Base-by-base conservation (phyloP, 2,329 filamentous ascomycete genomes). In the Penicillium sp. region DNA sequence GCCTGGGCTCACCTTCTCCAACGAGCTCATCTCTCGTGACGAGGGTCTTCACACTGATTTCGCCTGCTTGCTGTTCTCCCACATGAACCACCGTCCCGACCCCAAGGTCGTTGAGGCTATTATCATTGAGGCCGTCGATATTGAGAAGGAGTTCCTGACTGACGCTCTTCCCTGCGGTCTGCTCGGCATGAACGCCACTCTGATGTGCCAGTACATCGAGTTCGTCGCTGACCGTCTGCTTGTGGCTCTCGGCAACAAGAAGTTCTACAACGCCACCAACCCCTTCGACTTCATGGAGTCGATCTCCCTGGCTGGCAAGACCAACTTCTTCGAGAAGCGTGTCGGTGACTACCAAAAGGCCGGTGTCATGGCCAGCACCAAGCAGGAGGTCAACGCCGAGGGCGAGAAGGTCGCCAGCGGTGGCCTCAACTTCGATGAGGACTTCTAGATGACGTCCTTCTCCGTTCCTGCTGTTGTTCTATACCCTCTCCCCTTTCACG, bases 251-350 rank as follows among this genome's bases (percentile, higher is more conserved):
- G 93, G 93, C 66, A 96, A 96, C 75, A 82, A 88, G 64, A 97
- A 96, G 81, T 80, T 88, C 65, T 99, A 95, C 83, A 88, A 93
- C 69, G 79, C 87, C 22, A 82, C 86, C 72, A 99, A 99, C 78
- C 93, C 93, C 70, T 99, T 99, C 72, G 93, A 99, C 80, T 99
- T 99, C 75, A 99, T 99, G 93, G 93, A 99, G 82, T 96, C 95
- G 77, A 99, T 99, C 75, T 97, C 93, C 18, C 82, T 99, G 10
- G 89, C 90, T 44, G 93, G 93, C 75, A 99, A 99, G 88, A 99
- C 93, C 72, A 99, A 99, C 84, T 99, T 99, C 83, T 99, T 99
- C 72, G 93, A 99, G 87, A 99, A 99, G 88, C 89, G 93, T 64
- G 93, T 99, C 50, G 93, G 87, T 72, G 93, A 99, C 69, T 99